Conservation (phyloP, 2,329 filamentous ascomycete genomes). For the Neurospora crassa region DNA sequence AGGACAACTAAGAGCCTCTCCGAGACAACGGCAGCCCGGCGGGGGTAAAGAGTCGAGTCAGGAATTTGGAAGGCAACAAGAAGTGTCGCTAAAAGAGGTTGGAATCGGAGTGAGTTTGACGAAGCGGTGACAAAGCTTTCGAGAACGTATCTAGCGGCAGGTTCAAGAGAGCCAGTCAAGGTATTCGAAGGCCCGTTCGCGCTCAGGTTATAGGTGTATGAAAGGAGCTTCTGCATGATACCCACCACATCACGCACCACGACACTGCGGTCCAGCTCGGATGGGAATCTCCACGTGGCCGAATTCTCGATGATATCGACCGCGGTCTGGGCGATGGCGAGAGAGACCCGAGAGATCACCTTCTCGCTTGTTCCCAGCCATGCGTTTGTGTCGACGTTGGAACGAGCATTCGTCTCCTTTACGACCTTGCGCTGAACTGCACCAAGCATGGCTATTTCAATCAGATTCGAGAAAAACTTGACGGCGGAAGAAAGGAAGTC, state of each 20-base stretch:
- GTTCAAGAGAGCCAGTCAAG: slow-evolving; percentile 53
- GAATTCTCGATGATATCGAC: slow-evolving; percentile 82
- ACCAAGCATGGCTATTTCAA: slow-evolving; percentile 65
- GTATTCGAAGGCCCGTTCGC: slow-evolving; percentile 32
- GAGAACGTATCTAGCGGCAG: slow-evolving; percentile 66
- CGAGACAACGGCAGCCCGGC: slow-evolving; percentile 44
- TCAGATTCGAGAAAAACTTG: slow-evolving; percentile 61
- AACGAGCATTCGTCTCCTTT: slow-evolving; percentile 37
- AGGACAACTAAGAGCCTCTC: slow-evolving; percentile 57
- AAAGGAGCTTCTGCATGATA: slow-evolving; percentile 62
- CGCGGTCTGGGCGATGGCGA: slow-evolving; percentile 64
- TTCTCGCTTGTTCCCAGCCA: slow-evolving; percentile 71
- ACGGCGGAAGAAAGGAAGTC: slow-evolving; percentile 67
- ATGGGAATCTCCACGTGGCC: slow-evolving; percentile 73
- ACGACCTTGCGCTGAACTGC: slow-evolving; percentile 56
- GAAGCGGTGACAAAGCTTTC: slow-evolving; percentile 66
- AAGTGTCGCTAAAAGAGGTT: slow-evolving; percentile 65
- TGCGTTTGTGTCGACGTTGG: slow-evolving; percentile 39
- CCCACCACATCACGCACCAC: slow-evolving; percentile 60
- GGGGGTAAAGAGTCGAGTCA: slow-evolving; percentile 52
- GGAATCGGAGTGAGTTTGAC: slow-evolving; percentile 61
- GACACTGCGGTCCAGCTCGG: slow-evolving; percentile 55
- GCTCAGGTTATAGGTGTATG: slow-evolving; percentile 67
- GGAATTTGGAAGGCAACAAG: slow-evolving; percentile 50
- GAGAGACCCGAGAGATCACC: slow-evolving; percentile 59